Percentiles rank a stretch among this genome's conserved stretches.
Conservation (phyloP, 805 yeast species). For the Metschnikowia borealis region DNA sequence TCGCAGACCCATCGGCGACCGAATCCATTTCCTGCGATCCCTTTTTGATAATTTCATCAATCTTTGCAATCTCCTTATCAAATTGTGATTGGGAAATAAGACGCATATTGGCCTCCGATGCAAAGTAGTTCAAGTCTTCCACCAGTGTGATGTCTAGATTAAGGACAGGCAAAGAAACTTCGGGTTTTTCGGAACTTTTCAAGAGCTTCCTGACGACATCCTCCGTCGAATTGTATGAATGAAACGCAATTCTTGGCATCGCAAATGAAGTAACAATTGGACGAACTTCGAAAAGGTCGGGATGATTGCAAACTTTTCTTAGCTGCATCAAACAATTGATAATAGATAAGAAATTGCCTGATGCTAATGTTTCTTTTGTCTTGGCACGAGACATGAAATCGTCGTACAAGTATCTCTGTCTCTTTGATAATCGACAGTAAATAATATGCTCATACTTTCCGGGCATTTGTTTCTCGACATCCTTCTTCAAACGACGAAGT, state of each 20-base stretch:
- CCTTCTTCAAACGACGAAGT: slow-evolving; percentile 86
- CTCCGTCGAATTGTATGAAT: slow-evolving; percentile 39
- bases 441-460: slow-evolving; percentile 94
- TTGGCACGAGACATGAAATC: slow-evolving; percentile 97
- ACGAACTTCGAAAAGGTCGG: slow-evolving; percentile 92
- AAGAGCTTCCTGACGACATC: slow-evolving; percentile 19
- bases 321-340: slow-evolving; percentile 97
- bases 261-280: slow-evolving; percentile 91
- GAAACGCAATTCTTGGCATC: slow-evolving; percentile 58
- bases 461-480: slow-evolving; percentile 99
- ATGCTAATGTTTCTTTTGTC: slow-evolving; percentile 86
- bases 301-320: slow-evolving; percentile 94
- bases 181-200: slow-evolving; percentile 6
- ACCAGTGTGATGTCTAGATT: slow-evolving; percentile 54
- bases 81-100: slow-evolving; percentile 49
- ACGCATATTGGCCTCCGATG: slow-evolving; percentile 38
- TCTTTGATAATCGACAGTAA: slow-evolving; percentile 84
- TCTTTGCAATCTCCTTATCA: slow-evolving; percentile 37
- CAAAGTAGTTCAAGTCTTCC: slow-evolving; percentile 44
- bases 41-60: slow-evolving; percentile 38
- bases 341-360: slow-evolving; percentile 91
- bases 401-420: slow-evolving; percentile 89
- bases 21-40: slow-evolving; percentile 3
- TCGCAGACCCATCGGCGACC: slow-evolving; percentile 12
- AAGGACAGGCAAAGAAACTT: slow-evolving; percentile 51